A percentile compares a stretch with the other conserved stretches of the same genome.
Evolutionary conservation across 331 rosid species (phyloP).

Genomic region (Pyracantha coccinea): DNA sequence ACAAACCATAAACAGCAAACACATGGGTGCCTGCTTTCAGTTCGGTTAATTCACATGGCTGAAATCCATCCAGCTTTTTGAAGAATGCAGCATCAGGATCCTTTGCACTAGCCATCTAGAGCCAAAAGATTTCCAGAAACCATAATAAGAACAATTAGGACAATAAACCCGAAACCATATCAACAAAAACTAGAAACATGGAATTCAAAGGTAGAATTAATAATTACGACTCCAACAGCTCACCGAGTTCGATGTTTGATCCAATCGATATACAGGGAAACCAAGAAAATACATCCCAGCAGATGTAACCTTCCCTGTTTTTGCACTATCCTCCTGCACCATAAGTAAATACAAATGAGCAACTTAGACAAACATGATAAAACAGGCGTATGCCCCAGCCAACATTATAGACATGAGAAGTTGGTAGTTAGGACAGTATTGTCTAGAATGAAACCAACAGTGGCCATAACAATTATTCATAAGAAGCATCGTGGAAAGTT

Average conservation of each 20-base stretch:
- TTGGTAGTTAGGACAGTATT: background rate
- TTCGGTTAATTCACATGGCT: slow-evolving; percentile 88
- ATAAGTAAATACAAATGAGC: slow-evolving; percentile 8
- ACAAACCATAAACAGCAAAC: slow-evolving; percentile 89
- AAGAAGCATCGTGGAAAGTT: background rate
- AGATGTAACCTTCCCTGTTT: slow-evolving; percentile 78
- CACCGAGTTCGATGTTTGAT: slow-evolving; percentile 73
- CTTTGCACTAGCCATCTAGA: slow-evolving; percentile 73
- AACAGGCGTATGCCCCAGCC: background rate
- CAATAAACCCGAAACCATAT: slow-evolving; percentile 3
- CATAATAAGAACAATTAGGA: background rate
- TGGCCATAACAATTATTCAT: background rate
- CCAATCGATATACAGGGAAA: slow-evolving; percentile 91
- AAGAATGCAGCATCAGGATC: slow-evolving; percentile 95
- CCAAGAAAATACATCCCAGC: slow-evolving; percentile 99
- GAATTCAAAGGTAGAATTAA: slow-evolving; percentile 9
- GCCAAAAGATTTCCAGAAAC: slow-evolving; percentile 8
- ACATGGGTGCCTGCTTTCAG: slow-evolving; percentile 91
- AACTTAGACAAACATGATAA: slow-evolving; percentile 11
- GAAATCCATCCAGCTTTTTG: slow-evolving; percentile 88
- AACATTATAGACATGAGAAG: background rate
- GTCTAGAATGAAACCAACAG: background rate
- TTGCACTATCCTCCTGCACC: slow-evolving; percentile 83
- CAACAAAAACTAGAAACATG: slow-evolving; percentile 3
- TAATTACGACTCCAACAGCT: slow-evolving; percentile 26